Percentiles rank a stretch among this genome's conserved stretches.
These are phyloP conservation scores for Metschnikowia proteae DNA, from an alignment of 805 yeast species.

Conservation along the genomic window DNA sequence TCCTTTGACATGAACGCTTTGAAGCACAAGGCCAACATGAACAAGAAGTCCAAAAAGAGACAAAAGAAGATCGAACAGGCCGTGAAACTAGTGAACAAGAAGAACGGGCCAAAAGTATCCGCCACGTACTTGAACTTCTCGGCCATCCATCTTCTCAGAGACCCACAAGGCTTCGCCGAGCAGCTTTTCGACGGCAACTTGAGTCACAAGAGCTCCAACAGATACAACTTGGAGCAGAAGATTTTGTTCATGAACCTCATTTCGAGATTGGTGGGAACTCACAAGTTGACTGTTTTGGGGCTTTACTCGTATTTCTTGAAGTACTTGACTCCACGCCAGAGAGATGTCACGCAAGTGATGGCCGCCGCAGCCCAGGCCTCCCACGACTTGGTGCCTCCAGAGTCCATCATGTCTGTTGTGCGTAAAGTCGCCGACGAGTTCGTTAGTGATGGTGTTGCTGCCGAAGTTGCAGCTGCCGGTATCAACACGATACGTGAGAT, in stretches of 20 bases:
- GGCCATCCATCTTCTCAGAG: conserved; percentile 90
- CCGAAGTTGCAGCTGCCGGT: conserved; percentile 98
- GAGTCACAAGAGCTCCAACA: conserved; percentile 62
- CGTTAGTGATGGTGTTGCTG: conserved; percentile 96
- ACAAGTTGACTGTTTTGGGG: conserved; percentile 86
- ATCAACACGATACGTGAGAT: conserved; percentile 93
- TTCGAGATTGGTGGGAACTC: conserved; percentile 89
- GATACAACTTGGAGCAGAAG: conserved; percentile 81
- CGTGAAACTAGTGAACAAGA: conserved; percentile 61
- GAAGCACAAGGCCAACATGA: conserved; percentile 77
- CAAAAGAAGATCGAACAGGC: conserved; percentile 78
- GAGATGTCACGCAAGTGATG: conserved; percentile 91
- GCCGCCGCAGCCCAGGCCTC: conserved; percentile 97
- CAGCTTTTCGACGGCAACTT: conserved; percentile 68
- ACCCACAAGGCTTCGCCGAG: conserved; percentile 98
- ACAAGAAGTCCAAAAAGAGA: conserved; percentile 77
- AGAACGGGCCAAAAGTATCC: conserved; percentile 46
- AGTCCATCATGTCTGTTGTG: conserved; percentile 70
- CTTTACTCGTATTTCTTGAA: conserved; percentile 84
- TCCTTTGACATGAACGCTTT: conserved; percentile 69
- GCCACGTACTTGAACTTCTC: conserved; percentile 82
- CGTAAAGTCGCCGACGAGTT: conserved; percentile 96
- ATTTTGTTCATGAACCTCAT: conserved; percentile 82
- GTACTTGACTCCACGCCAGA: conserved; percentile 90
- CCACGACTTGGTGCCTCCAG: conserved; percentile 97